phyloP scores from a whole-genome alignment of 306 rosid genomes.

The Canavalia gladiata region DNA sequence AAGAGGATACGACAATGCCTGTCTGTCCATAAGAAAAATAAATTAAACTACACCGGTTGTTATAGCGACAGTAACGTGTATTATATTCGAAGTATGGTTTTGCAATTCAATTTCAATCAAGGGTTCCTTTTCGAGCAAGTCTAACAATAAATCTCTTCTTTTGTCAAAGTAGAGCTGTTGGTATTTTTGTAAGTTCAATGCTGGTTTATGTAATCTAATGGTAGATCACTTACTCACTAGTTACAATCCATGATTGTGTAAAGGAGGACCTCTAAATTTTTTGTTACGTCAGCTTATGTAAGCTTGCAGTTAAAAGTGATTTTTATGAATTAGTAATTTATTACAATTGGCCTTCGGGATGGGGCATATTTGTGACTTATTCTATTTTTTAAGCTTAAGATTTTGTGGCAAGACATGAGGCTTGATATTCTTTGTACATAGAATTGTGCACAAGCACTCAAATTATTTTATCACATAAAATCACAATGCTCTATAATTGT shows the following conservation, averaged over 20 bases:
- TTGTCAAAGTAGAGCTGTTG: background rate
- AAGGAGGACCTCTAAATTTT: background rate
- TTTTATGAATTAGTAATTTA: conserved; percentile 23
- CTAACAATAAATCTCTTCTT: background rate
- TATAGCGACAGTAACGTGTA: conserved; percentile 1
- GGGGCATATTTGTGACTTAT: background rate
- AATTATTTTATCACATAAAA: background rate
- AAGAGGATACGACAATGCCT: conserved; percentile 1
- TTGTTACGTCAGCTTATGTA: conserved; percentile 15
- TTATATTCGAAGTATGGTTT: background rate
- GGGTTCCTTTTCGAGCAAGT: background rate
- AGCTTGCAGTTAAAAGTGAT: background rate
- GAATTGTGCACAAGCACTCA: background rate
- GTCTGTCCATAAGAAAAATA: background rate
- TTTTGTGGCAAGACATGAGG: conserved; percentile 24
- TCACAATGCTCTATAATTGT: background rate
- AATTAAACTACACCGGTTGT: background rate
- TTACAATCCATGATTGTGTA: background rate
- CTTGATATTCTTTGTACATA: background rate
- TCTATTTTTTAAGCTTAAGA: background rate
- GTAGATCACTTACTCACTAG: background rate
- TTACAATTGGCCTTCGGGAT: conserved; percentile 15
- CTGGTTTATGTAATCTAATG: background rate
- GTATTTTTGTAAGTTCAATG: background rate
- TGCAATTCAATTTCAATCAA: background rate